These are phyloP conservation scores for Castanea sativa DNA, from an alignment of 306 rosid species.

Conservation along the genomic window DNA sequence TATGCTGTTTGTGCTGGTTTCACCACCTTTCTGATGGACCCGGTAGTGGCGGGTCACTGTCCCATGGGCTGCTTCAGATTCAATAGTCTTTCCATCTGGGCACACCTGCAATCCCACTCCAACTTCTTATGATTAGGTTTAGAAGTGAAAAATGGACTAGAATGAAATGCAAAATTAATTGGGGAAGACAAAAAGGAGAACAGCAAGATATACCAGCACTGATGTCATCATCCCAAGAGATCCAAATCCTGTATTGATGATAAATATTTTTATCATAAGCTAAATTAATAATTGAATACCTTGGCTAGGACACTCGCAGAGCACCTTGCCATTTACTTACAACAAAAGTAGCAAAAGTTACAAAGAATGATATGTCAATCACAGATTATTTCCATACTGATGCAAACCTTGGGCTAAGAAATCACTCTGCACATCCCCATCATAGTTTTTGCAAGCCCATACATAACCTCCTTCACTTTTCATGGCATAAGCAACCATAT, in stretches of 20 bases:
- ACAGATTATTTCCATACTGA: neutral
- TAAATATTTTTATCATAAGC: constrained; percentile 22
- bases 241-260: constrained; percentile 70
- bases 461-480: constrained; percentile 99
- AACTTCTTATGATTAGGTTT: neutral
- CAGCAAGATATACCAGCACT: constrained; percentile 67
- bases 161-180: neutral
- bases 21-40: constrained; percentile 99
- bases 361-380: neutral
- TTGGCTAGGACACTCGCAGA: neutral
- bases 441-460: constrained; percentile 99
- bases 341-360: neutral
- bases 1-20: constrained; percentile 99
- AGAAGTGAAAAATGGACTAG: neutral
- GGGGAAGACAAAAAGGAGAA: neutral
- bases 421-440: constrained; percentile 99
- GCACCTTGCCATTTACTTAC: neutral
- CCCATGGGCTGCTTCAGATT: constrained; percentile 99
- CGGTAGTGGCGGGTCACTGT: constrained; percentile 93
- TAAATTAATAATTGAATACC: neutral
- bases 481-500: constrained; percentile 96
- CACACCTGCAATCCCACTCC: constrained; percentile 61
- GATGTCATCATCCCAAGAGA: constrained; percentile 99
- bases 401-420: constrained; percentile 93
- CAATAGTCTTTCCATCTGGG: constrained; percentile 99